Percentiles rank a stretch among this genome's conserved stretches.
Evolutionary conservation across 2,329 filamentous ascomycete species (phyloP).

Genomic region (Diaporthe eres): DNA sequence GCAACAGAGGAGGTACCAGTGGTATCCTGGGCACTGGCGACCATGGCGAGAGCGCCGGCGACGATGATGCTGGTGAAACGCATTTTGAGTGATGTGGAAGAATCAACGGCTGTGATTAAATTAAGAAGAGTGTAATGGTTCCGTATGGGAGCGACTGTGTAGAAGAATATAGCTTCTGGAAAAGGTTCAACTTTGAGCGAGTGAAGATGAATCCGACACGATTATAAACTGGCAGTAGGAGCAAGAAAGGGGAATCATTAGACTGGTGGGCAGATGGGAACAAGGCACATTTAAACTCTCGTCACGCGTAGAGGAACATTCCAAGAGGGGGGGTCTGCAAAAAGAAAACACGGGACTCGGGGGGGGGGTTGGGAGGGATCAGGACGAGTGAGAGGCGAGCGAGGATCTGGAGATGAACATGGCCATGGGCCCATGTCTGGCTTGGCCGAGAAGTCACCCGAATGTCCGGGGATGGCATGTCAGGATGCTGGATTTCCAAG

Average conservation of each 20-base stretch:
- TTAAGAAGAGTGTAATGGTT: not conserved
- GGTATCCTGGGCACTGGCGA: slow-evolving; percentile 62
- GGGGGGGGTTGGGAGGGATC: slow-evolving; percentile 16
- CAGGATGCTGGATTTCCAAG: slow-evolving; percentile 26
- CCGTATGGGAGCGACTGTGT: slow-evolving; percentile 1
- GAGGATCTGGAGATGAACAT: slow-evolving; percentile 29
- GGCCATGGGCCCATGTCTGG: slow-evolving; percentile 18
- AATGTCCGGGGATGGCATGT: slow-evolving; percentile 28
- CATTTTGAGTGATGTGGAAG: slow-evolving; percentile 59
- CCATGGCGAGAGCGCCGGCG: slow-evolving; percentile 63
- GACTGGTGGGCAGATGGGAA: slow-evolving; percentile 10
- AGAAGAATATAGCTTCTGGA: slow-evolving; percentile 4
- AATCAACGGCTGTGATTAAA: slow-evolving; percentile 12
- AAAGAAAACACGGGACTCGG: slow-evolving; percentile 24
- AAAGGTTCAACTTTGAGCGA: slow-evolving; percentile 34
- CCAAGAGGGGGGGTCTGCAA: slow-evolving; percentile 16
- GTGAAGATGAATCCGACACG: slow-evolving; percentile 30
- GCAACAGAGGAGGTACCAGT: slow-evolving; percentile 46
- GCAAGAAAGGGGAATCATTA: not conserved
- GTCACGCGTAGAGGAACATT: slow-evolving; percentile 31
- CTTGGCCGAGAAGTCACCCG: slow-evolving; percentile 24
- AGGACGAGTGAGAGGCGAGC: not conserved
- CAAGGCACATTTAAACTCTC: slow-evolving; percentile 20
- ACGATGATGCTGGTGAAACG: slow-evolving; percentile 67
- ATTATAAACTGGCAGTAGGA: slow-evolving; percentile 21